Base-by-base conservation (phyloP, 257 asterid species). In the Nicotiana noctiflora region DNA sequence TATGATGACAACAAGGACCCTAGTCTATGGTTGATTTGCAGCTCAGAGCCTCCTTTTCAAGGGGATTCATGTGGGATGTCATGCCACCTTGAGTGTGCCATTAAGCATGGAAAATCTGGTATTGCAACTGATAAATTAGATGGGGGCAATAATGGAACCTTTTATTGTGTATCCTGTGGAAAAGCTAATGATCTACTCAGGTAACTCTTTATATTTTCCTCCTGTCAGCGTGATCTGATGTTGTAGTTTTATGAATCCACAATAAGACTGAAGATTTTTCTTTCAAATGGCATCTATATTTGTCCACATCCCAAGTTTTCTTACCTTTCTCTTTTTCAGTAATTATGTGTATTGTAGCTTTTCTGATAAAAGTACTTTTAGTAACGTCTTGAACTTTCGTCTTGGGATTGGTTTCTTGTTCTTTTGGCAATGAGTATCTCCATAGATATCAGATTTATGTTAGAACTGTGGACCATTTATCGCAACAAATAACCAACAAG, bases 1-100 rank as follows among this genome's bases (percentile, higher is more conserved):
- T 95, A 89, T 86, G 99, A 95, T 81, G 99, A 95, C 82, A 95
- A 95, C 75, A 95, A 95, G 88, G 99, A 95, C 85, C 99, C 99
- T 10, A 89, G 97, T 84, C 89, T 93, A 66, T 95, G 99, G 99
- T 84, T 95, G 63, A 81, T 82, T 86, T 95, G 99, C 93, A 88
- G 83, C 86, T 91, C 99, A 5, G 99, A 95, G 55, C 91, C 90
- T 82, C 99, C 99, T 3, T 92, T 88, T 85, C 83, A 68, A 81
- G 94, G 93, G 8, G 82, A 83, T 78, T 90, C 97, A 8, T 95
- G 99, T 82, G 95, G 97, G 77, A 87, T 92, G 92, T 95, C 99
- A n/a, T 91, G 98, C 83, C 99, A 95, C 85, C 98, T 95, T 52
- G 99, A 95, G 63, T 95, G 99, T 79, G 97, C 99, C 77, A 83